These are phyloP conservation scores for Phoenix roebelenii DNA, from an alignment of 176 grass and related monocot species.

Conservation along the genomic window DNA sequence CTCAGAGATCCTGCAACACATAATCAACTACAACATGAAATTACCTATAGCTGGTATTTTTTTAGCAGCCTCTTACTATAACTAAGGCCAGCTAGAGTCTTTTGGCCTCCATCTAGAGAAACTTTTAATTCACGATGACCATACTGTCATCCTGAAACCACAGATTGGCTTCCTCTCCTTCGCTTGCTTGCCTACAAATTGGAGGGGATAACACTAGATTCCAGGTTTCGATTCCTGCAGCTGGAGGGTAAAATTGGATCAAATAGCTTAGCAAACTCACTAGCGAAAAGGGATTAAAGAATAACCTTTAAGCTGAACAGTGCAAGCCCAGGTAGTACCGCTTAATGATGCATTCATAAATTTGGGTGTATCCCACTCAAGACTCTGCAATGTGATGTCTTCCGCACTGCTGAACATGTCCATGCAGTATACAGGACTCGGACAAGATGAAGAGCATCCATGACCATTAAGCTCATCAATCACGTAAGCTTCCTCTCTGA, in stretches of 20 bases:
- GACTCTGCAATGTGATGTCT: constrained; percentile 4
- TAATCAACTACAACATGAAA: no score
- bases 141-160: constrained; percentile 50
- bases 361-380: background rate
- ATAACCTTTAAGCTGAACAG: background rate
- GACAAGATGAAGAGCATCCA: background rate
- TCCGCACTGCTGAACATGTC: constrained; percentile 13
- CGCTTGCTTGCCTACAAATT: constrained; percentile 82
- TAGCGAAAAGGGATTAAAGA: no score
- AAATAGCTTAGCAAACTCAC: no score
- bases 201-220: constrained; percentile 20
- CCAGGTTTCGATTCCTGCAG: constrained; percentile 40
- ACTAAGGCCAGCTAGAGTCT: no score
- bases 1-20: no score
- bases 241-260: background rate
- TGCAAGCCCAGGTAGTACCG: background rate
- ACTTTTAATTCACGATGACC: constrained; percentile 20
- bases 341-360: constrained; percentile 6
- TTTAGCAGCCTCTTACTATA: no score
- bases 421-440: constrained; percentile 6
- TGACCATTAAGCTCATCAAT: background rate
- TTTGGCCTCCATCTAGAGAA: no score
- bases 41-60: no score
- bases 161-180: constrained; percentile 53
- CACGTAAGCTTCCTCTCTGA: constrained; percentile 1